Evolutionary conservation across 2,329 filamentous ascomycete genomes (phyloP), one percentile per base, ranked within the genome.

Genomic region (Claviceps pazoutovae): DNA sequence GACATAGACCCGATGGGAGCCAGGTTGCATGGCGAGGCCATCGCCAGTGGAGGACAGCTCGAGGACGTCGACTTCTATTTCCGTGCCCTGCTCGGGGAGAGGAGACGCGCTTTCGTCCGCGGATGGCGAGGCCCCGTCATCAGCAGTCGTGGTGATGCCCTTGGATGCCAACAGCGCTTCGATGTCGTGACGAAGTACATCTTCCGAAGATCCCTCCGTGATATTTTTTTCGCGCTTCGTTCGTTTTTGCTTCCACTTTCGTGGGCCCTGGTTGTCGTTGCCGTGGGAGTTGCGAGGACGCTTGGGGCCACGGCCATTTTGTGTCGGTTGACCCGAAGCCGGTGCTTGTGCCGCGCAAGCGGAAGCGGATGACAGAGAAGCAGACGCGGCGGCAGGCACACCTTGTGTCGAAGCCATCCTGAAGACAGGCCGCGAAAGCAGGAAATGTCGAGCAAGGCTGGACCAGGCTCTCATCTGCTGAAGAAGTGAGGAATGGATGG

Each of bases 21-120:
- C 76, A 30, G 79, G 70, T n/a, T 80, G 78, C 53, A 87, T 73
- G 4, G 86, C 93, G 52, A 98, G 76, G 2, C 88, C 93, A 59
- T 97, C 93, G 50, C 93, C 93, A 0, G 88, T 95, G 0, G 91
- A 97, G 0, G 91, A 95, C 37, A 97, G 74, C 57, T 86, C 80
- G 6, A 82, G 68, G 53, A 97, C 83, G n/a, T 84, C 81, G 42
- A 97, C 79, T 50, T 95, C 83, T 42, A 93, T 80, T 64, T 95
- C 87, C 5, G 80, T 77, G 54, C 85, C 85, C 41, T 74, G 73
- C 57, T 83, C 78, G 1, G 86, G 85, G 2, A 89, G 68, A 1
- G 11, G 4, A n/a, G 63, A 53, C 26, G 66, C 64, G 1, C 54
- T 56, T 4, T 64, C 62, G 6, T 65, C 39, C 58, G 53, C 13